A percentile compares a stretch with the other conserved stretches of the same genome.
These are phyloP conservation scores for Candida sp. DNA, from an alignment of 1,139 yeast genomes.

Conservation along the genomic window DNA sequence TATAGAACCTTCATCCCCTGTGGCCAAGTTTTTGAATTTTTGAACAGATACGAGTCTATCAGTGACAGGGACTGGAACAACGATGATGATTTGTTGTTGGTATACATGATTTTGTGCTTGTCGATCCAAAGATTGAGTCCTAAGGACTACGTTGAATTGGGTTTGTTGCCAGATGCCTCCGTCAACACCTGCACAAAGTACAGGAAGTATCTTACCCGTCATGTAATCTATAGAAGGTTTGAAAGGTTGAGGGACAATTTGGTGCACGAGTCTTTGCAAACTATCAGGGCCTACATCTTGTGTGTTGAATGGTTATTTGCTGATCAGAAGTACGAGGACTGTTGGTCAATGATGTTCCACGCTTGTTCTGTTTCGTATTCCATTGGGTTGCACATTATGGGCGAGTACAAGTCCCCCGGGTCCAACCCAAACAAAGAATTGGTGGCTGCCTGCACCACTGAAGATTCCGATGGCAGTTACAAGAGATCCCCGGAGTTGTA, in stretches of 20 bases:
- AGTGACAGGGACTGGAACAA: constrained; percentile 49
- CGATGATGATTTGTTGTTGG: constrained; percentile 52
- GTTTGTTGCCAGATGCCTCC: constrained; percentile 19
- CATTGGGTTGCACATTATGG: constrained; percentile 55
- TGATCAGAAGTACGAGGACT: constrained; percentile 53
- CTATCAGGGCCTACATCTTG: constrained; percentile 52
- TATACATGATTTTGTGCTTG: constrained; percentile 48
- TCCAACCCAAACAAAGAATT: neutral
- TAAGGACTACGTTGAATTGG: constrained; percentile 33
- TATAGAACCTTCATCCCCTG: constrained; percentile 37
- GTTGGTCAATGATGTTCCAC: constrained; percentile 53
- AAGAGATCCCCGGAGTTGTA: constrained; percentile 4
- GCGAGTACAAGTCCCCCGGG: constrained; percentile 25
- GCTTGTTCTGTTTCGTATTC: constrained; percentile 55
- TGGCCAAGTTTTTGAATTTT: constrained; percentile 28
- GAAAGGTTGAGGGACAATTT: constrained; percentile 50
- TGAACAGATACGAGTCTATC: constrained; percentile 30
- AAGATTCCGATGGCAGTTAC: constrained; percentile 14
- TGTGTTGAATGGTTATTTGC: constrained; percentile 55
- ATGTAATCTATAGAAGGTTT: constrained; percentile 37
- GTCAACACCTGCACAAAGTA: constrained; percentile 27
- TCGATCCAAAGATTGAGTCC: constrained; percentile 45
- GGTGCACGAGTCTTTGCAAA: constrained; percentile 48
- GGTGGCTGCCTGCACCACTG: constrained; percentile 8
- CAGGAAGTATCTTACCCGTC: constrained; percentile 31